A percentile compares a stretch with the other conserved stretches of the same genome.
Evolutionary conservation across 2,329 filamentous ascomycete species (phyloP).

Genomic region (Penicillium brevicompactum): DNA sequence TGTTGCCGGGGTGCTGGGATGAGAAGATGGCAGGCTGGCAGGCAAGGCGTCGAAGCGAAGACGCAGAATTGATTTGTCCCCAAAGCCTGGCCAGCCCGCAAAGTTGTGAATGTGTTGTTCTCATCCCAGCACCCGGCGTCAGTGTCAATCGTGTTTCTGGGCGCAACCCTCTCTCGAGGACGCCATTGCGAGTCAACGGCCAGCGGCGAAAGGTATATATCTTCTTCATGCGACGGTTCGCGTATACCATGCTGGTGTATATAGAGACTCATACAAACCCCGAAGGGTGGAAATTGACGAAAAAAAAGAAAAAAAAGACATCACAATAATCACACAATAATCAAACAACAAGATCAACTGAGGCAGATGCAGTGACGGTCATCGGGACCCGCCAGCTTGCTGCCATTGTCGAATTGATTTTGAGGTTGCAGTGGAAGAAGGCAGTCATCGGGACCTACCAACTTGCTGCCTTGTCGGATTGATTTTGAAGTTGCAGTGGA

Average conservation of each 20-base stretch:
- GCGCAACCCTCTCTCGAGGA: neutral
- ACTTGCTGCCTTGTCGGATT: slow-evolving; percentile 1
- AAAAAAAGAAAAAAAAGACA: no score
- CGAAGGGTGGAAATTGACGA: neutral
- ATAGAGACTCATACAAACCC: neutral
- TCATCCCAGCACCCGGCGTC: neutral
- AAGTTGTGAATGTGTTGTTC: neutral
- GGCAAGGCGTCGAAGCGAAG: neutral
- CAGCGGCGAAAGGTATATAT: no score
- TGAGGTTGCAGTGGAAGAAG: no score
- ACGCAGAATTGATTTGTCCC: neutral
- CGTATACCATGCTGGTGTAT: neutral
- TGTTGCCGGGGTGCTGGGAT: neutral
- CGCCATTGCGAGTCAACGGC: neutral
- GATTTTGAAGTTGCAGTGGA: neutral
- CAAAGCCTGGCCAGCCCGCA: neutral
- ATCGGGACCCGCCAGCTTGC: slow-evolving; percentile 1
- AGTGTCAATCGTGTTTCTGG: neutral
- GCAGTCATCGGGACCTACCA: neutral
- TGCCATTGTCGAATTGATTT: neutral
- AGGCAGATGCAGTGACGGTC: slow-evolving; percentile 3
- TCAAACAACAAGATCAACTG: neutral
- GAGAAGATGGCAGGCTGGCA: neutral
- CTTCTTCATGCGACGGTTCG: no score
- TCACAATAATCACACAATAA: neutral